Base-by-base conservation (phyloP, 2,329 filamentous ascomycete species). In the Apiospora marii region DNA sequence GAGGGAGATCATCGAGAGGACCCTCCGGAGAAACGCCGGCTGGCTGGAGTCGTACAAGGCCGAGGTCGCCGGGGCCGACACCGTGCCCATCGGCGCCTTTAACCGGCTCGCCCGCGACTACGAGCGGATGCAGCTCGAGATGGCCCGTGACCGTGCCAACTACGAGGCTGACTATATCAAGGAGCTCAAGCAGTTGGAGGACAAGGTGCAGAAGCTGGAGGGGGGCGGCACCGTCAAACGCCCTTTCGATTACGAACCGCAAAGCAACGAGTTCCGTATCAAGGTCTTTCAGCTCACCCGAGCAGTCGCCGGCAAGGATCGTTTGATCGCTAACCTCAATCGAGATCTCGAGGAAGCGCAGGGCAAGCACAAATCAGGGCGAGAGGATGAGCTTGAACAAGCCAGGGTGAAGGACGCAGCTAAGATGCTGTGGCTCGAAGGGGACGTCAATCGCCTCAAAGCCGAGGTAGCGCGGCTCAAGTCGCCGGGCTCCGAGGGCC, bases 41-140 rank as follows among this genome's bases (percentile, higher is more conserved):
- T 72, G 53, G 70, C 67, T 72, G 13, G 72, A 72, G 22, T 70
- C 67, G 3, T 61, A 70, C 67, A 70, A 71, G 34, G 27, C 64
- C 30, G 67, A 71, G 19, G 8, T 73, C 1, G 46, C 24, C 19
- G 67, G 67, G 13, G n/a, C 53, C 8, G 8, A 49, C 5, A 44
- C 37, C n/a, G 72, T 72, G 24, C 67, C 72, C 2, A 67, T 73
- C 8, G 70, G 30, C 1, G 51, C 30, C 22, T 70, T 72, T 53
- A 72, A 72, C 24, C 72, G 53, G 13, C 70, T 70, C 12, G 70
- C 27, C 12, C 14, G 24, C 24, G 67, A 73, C 22, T 34, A 67
- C 22, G 70, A 72, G 24, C 24, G 61, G 13, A 41, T 43, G 10
- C 69, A 70, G 13, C 34, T 53, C 37, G 41, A 16, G 10, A 30